Conservation (phyloP, 2,329 filamentous ascomycete species). For the Claviceps purpurea region DNA sequence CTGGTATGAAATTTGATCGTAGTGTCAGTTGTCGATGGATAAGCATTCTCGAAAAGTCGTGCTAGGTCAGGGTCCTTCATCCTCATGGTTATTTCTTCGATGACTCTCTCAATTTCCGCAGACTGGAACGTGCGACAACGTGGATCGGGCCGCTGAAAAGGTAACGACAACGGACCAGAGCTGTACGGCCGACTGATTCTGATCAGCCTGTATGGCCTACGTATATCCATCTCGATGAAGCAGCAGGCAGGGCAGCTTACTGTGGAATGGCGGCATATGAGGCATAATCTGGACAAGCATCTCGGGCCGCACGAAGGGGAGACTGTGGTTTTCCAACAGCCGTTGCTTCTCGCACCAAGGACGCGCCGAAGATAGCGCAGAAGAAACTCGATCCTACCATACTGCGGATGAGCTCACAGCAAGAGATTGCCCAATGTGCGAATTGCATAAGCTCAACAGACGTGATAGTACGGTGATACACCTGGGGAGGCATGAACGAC, state of each 20-base stretch:
- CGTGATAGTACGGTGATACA: too few relatives aligned
- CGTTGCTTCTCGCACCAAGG: not conserved
- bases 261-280: conserved; percentile 25
- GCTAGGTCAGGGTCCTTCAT: conserved; percentile 82
- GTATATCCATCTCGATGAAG: not conserved
- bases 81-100: conserved; percentile 63
- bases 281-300: conserved; percentile 28
- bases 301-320: conserved; percentile 13
- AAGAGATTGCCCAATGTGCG: not conserved
- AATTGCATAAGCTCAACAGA: not conserved
- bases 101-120: conserved; percentile 74
- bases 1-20: conserved; percentile 79
- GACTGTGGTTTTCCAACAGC: not conserved
- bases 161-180: conserved; percentile 62
- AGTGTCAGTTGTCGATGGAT: conserved; percentile 74
- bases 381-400: not conserved
- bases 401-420: not conserved
- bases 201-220: not conserved
- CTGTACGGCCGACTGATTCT: conserved; percentile 58
- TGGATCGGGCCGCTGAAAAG: conserved; percentile 70
- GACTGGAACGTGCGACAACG: conserved; percentile 86
- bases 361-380: not conserved
- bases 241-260: conserved; percentile 15
- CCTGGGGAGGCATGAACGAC: not conserved
- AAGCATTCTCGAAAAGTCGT: conserved; percentile 87